These are phyloP conservation scores for Penicillium thymicola DNA, from an alignment of 2,329 filamentous ascomycete genomes.

Conservation along the genomic window DNA sequence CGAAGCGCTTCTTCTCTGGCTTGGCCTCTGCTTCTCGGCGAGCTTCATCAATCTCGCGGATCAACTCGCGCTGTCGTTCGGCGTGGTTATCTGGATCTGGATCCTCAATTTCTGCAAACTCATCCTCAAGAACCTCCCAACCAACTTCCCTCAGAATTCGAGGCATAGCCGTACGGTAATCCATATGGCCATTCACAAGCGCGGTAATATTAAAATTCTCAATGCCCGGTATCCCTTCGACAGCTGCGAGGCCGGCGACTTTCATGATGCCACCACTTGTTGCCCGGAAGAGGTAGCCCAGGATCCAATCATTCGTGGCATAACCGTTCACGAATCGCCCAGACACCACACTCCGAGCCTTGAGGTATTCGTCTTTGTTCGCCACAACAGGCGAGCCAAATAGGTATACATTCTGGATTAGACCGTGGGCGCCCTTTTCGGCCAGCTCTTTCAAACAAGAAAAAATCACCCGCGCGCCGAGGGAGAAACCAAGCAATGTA, in stretches of 20 bases:
- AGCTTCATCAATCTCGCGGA: slow-evolving; percentile 94
- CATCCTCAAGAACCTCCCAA: slow-evolving; percentile 87
- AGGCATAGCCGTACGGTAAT: slow-evolving; percentile 91
- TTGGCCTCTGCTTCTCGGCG: slow-evolving; percentile 80
- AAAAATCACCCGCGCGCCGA: slow-evolving; percentile 89
- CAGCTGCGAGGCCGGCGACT: slow-evolving; percentile 75
- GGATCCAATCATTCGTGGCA: slow-evolving; percentile 93
- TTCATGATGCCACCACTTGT: slow-evolving; percentile 88
- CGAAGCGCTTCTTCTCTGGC: slow-evolving; percentile 67
- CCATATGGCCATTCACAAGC: slow-evolving; percentile 88
- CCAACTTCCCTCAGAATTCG: slow-evolving; percentile 80
- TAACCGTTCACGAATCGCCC: slow-evolving; percentile 96
- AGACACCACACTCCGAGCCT: slow-evolving; percentile 75
- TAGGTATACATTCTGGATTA: slow-evolving; percentile 92
- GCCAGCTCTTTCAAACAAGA: slow-evolving; percentile 85
- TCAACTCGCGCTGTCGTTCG: slow-evolving; percentile 83
- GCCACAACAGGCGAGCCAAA: slow-evolving; percentile 91
- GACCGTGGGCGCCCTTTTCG: slow-evolving; percentile 74
- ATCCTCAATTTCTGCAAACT: slow-evolving; percentile 95
- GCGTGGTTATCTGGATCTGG: slow-evolving; percentile 92
- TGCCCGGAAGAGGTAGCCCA: slow-evolving; percentile 91
- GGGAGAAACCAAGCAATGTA: slow-evolving; percentile 90
- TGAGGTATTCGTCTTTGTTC: slow-evolving; percentile 84
- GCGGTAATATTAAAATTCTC: slow-evolving; percentile 90
- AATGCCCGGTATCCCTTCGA: slow-evolving; percentile 72